phyloP scores from a whole-genome alignment of 768 basidiomycete genomes.

The Calocybe indica region DNA sequence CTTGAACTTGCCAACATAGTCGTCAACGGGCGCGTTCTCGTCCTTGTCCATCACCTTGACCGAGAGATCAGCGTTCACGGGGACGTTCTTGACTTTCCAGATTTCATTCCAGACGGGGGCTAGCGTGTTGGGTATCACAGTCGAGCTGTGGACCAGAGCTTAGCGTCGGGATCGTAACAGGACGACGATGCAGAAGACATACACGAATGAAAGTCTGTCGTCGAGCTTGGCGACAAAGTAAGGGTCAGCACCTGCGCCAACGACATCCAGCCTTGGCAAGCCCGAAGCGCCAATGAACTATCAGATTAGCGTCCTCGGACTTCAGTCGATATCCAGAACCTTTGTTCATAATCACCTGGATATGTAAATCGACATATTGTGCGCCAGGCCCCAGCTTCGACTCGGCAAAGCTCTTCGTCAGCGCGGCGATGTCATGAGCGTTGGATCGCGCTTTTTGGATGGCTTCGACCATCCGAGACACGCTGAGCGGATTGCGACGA shows the following conservation, averaged over 20 bases:
- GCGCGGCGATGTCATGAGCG: constrained; percentile 25
- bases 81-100: constrained; percentile 73
- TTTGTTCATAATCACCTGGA: constrained; percentile 34
- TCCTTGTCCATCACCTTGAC: constrained; percentile 73
- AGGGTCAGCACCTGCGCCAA: constrained; percentile 52
- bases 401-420: constrained; percentile 24
- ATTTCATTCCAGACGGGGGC: constrained; percentile 71
- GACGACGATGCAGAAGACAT: constrained; percentile 17
- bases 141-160: constrained; percentile 40
- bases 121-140: constrained; percentile 50
- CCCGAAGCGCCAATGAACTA: constrained; percentile 70
- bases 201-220: constrained; percentile 58
- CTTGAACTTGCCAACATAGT: constrained; percentile 59
- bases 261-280: constrained; percentile 66
- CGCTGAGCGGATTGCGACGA: constrained; percentile 27
- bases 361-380: constrained; percentile 51
- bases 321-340: background rate
- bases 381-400: constrained; percentile 26
- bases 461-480: constrained; percentile 27
- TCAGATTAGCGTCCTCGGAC: background rate
- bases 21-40: constrained; percentile 48
- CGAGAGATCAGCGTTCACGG: constrained; percentile 47
- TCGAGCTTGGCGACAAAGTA: constrained; percentile 70
- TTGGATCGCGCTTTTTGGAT: constrained; percentile 22
- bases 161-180: background rate